phyloP scores from a whole-genome alignment of 192 early-diverging fungal genomes.

The Coemansia sp. region DNA sequence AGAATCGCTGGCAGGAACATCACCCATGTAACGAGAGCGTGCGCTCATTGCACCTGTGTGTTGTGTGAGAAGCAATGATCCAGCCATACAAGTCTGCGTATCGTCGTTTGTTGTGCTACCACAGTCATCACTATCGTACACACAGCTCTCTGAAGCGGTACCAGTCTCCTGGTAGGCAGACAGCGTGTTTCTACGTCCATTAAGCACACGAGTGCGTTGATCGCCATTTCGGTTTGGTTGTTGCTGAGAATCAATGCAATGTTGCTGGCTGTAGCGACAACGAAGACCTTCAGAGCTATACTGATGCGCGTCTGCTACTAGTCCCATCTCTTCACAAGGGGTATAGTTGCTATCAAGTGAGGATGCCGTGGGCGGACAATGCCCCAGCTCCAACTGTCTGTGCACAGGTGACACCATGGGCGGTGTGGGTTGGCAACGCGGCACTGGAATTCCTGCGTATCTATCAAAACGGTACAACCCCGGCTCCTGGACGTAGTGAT shows the following conservation, averaged over 20 bases:
- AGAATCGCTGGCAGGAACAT: slow-evolving; percentile 12
- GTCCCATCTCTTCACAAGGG: not conserved
- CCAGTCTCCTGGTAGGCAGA: slow-evolving; percentile 15
- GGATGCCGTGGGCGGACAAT: not conserved
- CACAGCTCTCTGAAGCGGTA: not conserved
- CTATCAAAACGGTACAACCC: not conserved
- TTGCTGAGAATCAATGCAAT: not conserved
- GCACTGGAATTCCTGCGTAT: not conserved
- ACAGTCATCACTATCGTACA: not conserved
- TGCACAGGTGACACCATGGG: not conserved
- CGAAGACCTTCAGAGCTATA: not conserved
- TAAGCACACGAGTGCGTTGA: not conserved
- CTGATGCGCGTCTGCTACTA: not conserved
- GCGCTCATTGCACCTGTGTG: not conserved
- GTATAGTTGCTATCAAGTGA: not conserved
- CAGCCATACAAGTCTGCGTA: not conserved
- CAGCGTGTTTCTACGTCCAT: slow-evolving; percentile 26
- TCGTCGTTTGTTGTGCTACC: not conserved
- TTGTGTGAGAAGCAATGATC: not conserved
- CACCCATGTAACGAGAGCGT: slow-evolving; percentile 29
- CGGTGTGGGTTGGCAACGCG: not conserved
- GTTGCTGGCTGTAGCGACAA: slow-evolving; percentile 8
- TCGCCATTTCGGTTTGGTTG: not conserved
- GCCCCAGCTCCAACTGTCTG: not conserved
- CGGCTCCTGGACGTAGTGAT: not conserved